Evolutionary conservation across 148 eudicot species (phyloP).

Genomic region (Silene conica): DNA sequence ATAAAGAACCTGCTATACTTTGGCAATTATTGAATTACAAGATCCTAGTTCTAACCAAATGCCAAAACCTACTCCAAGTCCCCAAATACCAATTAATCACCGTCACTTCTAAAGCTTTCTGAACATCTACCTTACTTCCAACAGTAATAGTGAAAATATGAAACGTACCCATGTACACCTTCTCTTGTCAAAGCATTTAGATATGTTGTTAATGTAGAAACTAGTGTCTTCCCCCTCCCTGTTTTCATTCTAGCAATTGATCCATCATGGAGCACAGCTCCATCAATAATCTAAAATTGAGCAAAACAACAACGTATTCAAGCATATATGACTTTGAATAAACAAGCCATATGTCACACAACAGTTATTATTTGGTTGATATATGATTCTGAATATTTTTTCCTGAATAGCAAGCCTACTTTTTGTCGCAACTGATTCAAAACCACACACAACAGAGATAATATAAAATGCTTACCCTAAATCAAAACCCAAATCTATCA

Average conservation of each 20-base stretch:
- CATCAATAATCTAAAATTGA: conserved; percentile 73
- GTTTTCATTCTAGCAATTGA: conserved; percentile 99
- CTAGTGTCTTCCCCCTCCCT: conserved; percentile 97
- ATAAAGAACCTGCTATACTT: background rate
- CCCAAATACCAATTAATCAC: background rate
- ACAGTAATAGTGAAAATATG: background rate
- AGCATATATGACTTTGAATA: background rate
- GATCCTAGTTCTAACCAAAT: background rate
- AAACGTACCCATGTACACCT: conserved; percentile 91
- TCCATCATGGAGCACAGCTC: conserved; percentile 97
- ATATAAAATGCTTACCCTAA: too few species aligned
- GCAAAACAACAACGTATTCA: conserved; percentile 11
- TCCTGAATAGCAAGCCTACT: too few species aligned
- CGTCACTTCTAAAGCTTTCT: too few species aligned
- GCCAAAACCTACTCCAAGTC: background rate
- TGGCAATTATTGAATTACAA: background rate
- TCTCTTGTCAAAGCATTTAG: conserved; percentile 95
- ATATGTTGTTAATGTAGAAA: conserved; percentile 96
- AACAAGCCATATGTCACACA: too few species aligned
- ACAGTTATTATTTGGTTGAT: too few species aligned
- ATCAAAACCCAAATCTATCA: too few species aligned
- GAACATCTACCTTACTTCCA: background rate
- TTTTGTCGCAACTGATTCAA: too few species aligned
- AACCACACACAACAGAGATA: too few species aligned
- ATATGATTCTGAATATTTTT: too few species aligned